These are phyloP conservation scores for Moringa oleifera DNA, from an alignment of 345 rosid genomes.

Conservation along the genomic window DNA sequence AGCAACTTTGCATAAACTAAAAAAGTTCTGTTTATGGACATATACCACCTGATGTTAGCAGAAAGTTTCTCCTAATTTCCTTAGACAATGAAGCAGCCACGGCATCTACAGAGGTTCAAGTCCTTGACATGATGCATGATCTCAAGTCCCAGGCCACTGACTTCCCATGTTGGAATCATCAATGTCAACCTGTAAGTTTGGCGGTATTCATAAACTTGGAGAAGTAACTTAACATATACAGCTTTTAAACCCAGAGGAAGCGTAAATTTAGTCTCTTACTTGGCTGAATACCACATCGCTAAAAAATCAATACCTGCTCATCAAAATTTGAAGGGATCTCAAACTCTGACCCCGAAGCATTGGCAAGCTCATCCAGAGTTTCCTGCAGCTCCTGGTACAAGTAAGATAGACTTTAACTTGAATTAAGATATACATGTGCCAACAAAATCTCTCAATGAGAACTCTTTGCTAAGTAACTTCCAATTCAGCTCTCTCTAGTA, in stretches of 20 bases:
- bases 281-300: conserved; percentile 15
- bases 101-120: neutral
- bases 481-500: too few relatives aligned
- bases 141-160: conserved; percentile 26
- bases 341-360: conserved; percentile 43
- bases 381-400: conserved; percentile 35
- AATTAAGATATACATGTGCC: neutral
- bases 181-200: conserved; percentile 25
- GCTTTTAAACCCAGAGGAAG: conserved; percentile 14
- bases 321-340: conserved; percentile 44
- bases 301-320: conserved; percentile 35
- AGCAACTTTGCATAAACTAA: neutral
- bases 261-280: conserved; percentile 14
- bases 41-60: conserved; percentile 23
- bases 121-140: neutral
- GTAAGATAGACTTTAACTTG: neutral
- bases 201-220: conserved; percentile 1
- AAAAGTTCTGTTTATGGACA: conserved; percentile 13
- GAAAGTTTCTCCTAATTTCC: neutral
- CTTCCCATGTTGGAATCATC: conserved; percentile 22
- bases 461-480: neutral
- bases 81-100: conserved; percentile 1
- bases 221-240: conserved; percentile 15
- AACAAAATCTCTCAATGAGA: neutral
- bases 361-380: conserved; percentile 39